Evolutionary conservation across 768 basidiomycete species (phyloP), one percentile per base, ranked within the genome.

Genomic region (Leccinum subtestaceum): DNA sequence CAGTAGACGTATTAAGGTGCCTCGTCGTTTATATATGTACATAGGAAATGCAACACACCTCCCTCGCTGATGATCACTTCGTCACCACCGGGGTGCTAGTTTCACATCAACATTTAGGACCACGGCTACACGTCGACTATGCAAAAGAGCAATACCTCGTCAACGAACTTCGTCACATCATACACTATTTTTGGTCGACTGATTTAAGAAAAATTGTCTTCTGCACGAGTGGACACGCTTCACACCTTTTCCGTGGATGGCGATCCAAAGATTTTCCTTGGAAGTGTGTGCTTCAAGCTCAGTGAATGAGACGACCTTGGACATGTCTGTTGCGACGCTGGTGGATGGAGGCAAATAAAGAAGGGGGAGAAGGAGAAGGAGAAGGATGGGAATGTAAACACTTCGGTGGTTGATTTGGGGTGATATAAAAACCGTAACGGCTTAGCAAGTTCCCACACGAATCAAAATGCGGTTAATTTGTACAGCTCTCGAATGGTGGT

Each of bases 31-130:
- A 8, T 4, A 47, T 13, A 23, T 25, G 13, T 15, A 59, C 38
- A 17, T 43, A 21, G 45, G 60, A 25, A 19, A 57, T 63, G 49
- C 60, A 74, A 81, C 89, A 70, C 76, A 88, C 92, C 91, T 70
- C 86, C 88, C 78, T 99, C 97, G 59, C 91, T 89, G 54, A 98
- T 75, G 62, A 99, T 84, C 56, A 99, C 96, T 79, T 99, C 97
- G 78, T 98, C 97, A 63, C 97, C 97, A 73, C 96, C 96, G 23
- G 95, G 95, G 71, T 97, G 95, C 95, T 92, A 70, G 17, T 23
- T 19, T 46, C 23, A 36, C 29, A 10, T 13, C 11, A 70, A 57
- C 52, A 58, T 45, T 45, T 45, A 45, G 43, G 43, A 19, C 31
- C 27, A 49, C 11, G 7, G 19, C 8, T 10, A 52, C n/a, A 57